Evolutionary conservation across 1,284 basidiomycete genomes (phyloP).

Genomic region (Cutaneotrichosporon mucoides): DNA sequence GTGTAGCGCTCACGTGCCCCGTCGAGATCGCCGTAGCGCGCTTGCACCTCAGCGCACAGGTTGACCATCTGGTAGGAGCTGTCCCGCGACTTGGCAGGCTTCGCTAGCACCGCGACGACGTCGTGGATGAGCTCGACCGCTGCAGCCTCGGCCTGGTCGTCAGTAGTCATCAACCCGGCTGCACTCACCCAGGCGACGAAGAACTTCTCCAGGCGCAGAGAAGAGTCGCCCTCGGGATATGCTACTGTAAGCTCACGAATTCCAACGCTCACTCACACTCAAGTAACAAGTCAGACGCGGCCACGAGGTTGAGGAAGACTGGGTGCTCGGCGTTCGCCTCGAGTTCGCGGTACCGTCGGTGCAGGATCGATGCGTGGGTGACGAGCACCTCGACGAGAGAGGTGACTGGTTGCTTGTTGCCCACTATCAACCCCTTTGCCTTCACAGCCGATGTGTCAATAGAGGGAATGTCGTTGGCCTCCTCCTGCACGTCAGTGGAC

Average conservation of each 20-base stretch:
- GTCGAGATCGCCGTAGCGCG: slow-evolving; percentile 57
- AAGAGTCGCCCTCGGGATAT: slow-evolving; percentile 54
- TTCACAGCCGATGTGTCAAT: slow-evolving; percentile 12
- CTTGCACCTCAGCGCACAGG: slow-evolving; percentile 35
- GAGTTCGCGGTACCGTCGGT: slow-evolving; percentile 11
- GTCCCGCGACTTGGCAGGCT: slow-evolving; percentile 23
- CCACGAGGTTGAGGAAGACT: slow-evolving; percentile 11
- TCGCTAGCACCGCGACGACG: slow-evolving; percentile 26
- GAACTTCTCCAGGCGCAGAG: slow-evolving; percentile 74
- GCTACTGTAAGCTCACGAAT: too few species aligned
- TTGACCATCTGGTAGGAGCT: slow-evolving; percentile 34
- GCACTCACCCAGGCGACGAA: slow-evolving; percentile 64
- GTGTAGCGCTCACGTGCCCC: slow-evolving; percentile 64
- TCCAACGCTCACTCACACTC: too few species aligned
- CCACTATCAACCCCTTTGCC: slow-evolving; percentile 12
- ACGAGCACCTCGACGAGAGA: slow-evolving; percentile 18
- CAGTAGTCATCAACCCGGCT: neutral
- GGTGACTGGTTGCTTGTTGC: slow-evolving; percentile 6
- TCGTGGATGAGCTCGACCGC: slow-evolving; percentile 24
- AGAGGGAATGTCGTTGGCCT: neutral
- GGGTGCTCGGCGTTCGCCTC: slow-evolving; percentile 14
- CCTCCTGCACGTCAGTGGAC: slow-evolving; percentile 8
- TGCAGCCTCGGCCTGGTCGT: slow-evolving; percentile 29
- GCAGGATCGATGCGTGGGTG: slow-evolving; percentile 14
- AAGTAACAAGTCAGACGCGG: slow-evolving; percentile 26